Evolutionary conservation across 441 rosid species (phyloP).

Genomic region (Erysimum pusillum): DNA sequence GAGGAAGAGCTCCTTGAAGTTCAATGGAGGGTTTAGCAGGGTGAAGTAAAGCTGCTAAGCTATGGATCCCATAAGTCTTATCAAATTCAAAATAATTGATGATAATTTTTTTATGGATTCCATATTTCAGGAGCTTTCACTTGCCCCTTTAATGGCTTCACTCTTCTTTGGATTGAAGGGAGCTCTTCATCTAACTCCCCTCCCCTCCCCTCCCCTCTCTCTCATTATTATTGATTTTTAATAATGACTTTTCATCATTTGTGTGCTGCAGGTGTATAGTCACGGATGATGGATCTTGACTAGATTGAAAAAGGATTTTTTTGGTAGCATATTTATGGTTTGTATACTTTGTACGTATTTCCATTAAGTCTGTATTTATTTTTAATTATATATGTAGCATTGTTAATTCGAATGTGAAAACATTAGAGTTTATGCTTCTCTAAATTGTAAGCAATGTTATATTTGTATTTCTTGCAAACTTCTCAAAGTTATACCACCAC

Average conservation of each 20-base stretch:
- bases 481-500: background rate
- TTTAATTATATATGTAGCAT: no score
- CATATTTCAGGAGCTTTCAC: slow-evolving; percentile 53
- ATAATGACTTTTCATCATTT: background rate
- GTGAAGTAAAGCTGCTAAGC: slow-evolving; percentile 43
- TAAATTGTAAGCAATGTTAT: background rate
- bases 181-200: slow-evolving; percentile 50
- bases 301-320: background rate
- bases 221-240: background rate
- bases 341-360: background rate
- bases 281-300: slow-evolving; percentile 1
- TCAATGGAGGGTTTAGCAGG: slow-evolving; percentile 37
- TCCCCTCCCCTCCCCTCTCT: background rate
- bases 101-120: slow-evolving; percentile 43
- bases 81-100: slow-evolving; percentile 12
- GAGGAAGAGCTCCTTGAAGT: slow-evolving; percentile 40
- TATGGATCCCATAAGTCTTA: slow-evolving; percentile 48
- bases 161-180: slow-evolving; percentile 56
- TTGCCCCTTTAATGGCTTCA: slow-evolving; percentile 45
- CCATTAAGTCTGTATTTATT: background rate
- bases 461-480: background rate
- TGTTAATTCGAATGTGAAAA: background rate
- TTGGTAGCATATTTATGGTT: background rate
- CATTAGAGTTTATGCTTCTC: background rate
- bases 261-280: background rate